Base-by-base conservation (phyloP, 345 rosid genomes). In the Gossypium anomalum region DNA sequence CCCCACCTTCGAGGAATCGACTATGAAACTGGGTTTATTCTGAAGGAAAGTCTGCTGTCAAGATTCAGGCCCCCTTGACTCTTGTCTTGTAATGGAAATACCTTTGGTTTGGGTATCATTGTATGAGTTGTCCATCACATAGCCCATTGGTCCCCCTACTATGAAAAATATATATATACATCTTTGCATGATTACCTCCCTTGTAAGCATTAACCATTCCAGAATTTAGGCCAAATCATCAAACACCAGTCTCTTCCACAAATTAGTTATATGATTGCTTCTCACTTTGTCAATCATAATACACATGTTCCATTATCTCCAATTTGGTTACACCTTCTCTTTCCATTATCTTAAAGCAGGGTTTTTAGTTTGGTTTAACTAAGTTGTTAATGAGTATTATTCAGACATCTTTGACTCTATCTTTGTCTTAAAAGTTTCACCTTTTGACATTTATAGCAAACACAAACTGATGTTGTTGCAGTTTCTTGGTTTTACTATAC, bases 21-120 rank as follows among this genome's bases (percentile, higher is more conserved):
- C 20, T 6, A 17, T 47, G 43, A 61, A 62, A 61, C 49, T 29
- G 69, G 48, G 44, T 73, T 73, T 60, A 48, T 61, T 61, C 76
- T 49, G 9, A 29, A 59, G 12, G 45, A 47, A 34, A 71, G 60
- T 53, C 22, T 53, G 16, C 66, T 9, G 71, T 49, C 59, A 47
- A 59, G 76, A 7, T 25, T 60, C 64, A 15, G 44, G 19, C 20
- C 67, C 34, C 38, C 12, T 23, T 7, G 4, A 38, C 19, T 61
- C 43, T 27, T 47, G 76, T n/a, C 48, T 25, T 45, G 15, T 45
- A 16, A 27, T 25, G 76, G 12, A 5, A 23, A 9, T 6, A 60
- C 14, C 3, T 44, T 73, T 73, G 25, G 9, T 71, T 59, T 45
- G 41, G 41, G 49, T 45, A 8, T 47, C 75, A 41, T 22, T 71